phyloP scores from a whole-genome alignment of 2,329 filamentous ascomycete species.

The Fusarium coicis region DNA sequence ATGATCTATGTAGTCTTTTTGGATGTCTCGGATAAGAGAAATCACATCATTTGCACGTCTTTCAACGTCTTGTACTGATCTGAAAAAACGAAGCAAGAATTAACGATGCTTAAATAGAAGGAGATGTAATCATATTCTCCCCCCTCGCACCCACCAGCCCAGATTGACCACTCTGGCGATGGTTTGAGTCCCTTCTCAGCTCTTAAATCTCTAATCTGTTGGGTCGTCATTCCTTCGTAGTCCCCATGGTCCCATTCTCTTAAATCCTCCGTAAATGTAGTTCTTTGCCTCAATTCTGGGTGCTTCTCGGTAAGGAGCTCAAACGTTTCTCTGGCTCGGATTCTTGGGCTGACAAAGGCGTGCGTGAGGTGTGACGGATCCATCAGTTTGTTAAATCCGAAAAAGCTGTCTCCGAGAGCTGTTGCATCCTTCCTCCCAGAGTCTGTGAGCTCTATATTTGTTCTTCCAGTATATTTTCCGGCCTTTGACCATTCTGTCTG shows the following conservation, averaged over 20 bases:
- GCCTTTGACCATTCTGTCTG: neutral
- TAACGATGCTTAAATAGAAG: neutral
- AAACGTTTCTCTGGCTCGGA: neutral
- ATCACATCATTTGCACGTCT: neutral
- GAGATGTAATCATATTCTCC: neutral
- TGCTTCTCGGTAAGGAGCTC: neutral
- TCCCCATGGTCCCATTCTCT: neutral
- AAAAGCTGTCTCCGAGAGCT: neutral
- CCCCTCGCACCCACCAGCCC: neutral
- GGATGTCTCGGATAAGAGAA: neutral
- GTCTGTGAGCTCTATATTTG: neutral
- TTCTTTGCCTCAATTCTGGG: neutral
- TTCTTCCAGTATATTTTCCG: neutral
- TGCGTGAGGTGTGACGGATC: neutral
- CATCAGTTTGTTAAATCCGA: neutral
- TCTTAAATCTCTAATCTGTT: neutral
- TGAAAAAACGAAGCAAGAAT: fast-evolving
- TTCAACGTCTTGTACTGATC: neutral
- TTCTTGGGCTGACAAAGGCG: neutral
- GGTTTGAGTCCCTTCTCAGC: neutral
- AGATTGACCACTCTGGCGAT: neutral
- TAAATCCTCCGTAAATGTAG: neutral
- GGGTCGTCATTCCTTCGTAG: neutral
- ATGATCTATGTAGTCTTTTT: neutral
- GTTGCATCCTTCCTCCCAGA: neutral